These are phyloP conservation scores for Mycena galericulata DNA, from an alignment of 768 basidiomycete genomes.

Conservation along the genomic window DNA sequence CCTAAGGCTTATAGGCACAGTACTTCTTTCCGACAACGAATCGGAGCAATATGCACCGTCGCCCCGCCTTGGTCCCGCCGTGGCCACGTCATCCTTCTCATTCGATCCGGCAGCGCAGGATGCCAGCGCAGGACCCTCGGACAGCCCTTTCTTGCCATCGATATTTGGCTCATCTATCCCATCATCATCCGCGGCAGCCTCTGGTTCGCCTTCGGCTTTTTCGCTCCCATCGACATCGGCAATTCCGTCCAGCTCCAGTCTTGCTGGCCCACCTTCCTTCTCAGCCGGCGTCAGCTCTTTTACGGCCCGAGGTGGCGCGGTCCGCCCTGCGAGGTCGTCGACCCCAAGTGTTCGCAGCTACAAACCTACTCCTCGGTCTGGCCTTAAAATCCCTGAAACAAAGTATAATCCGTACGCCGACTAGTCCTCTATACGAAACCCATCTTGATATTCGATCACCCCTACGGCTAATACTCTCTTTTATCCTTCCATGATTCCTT, in stretches of 20 bases:
- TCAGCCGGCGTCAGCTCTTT: not conserved
- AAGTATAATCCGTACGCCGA: not conserved
- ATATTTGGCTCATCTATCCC: too few relatives aligned
- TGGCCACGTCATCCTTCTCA: not conserved
- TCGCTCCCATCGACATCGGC: not conserved
- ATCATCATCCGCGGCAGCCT: too few relatives aligned
- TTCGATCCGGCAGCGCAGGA: not conserved
- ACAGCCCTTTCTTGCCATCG: not conserved
- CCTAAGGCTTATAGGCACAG: not conserved
- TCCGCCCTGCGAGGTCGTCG: not conserved
- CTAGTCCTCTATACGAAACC: too few relatives aligned
- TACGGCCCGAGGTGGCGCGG: too few relatives aligned
- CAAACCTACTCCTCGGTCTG: not conserved
- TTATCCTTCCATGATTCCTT: too few relatives aligned
- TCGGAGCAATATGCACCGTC: not conserved
- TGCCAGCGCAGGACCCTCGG: not conserved
- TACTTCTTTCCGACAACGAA: conserved; percentile 14
- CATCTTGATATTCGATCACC: too few relatives aligned
- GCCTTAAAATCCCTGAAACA: not conserved
- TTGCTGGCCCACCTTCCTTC: not conserved
- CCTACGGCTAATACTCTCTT: too few relatives aligned
- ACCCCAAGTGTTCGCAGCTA: not conserved
- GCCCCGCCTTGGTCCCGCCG: not conserved
- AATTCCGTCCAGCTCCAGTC: not conserved
- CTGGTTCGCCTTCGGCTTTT: not conserved